These are phyloP conservation scores for Letharia lupina DNA, from an alignment of 495 filamentous ascomycete genomes.

Conservation along the genomic window DNA sequence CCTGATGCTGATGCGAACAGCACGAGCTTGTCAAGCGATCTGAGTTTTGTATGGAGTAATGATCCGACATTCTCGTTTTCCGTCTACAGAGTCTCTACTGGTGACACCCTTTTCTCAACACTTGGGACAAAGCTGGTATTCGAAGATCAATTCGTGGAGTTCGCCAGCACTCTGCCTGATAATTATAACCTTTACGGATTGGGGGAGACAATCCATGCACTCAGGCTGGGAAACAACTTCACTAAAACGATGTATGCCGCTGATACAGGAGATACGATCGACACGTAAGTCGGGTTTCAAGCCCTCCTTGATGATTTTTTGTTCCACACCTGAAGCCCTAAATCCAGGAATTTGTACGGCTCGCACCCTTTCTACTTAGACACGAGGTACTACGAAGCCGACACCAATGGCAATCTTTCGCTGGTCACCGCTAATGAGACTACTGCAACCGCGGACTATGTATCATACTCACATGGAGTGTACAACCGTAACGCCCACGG, in stretches of 20 bases:
- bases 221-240: constrained; percentile 51
- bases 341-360: constrained; percentile 49
- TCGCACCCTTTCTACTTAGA: constrained; percentile 56
- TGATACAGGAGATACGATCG: constrained; percentile 56
- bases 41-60: constrained; percentile 52
- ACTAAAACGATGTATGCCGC: constrained; percentile 63
- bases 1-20: constrained; percentile 34
- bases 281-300: constrained; percentile 31
- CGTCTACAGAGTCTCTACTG: constrained; percentile 46
- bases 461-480: constrained; percentile 53
- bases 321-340: neutral
- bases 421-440: constrained; percentile 48
- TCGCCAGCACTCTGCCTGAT: constrained; percentile 46
- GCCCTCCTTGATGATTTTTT: neutral
- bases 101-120: constrained; percentile 51
- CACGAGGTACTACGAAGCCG: constrained; percentile 54
- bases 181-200: constrained; percentile 59
- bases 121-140: constrained; percentile 48
- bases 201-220: constrained; percentile 50
- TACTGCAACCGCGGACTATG: constrained; percentile 47
- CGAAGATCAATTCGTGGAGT: constrained; percentile 59
- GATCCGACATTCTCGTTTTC: constrained; percentile 53
- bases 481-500: constrained; percentile 61
- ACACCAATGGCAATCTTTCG: constrained; percentile 42
- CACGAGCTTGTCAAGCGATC: constrained; percentile 35